Evolutionary conservation across 345 rosid species (phyloP).

Genomic region (Hirschfeldia incana): DNA sequence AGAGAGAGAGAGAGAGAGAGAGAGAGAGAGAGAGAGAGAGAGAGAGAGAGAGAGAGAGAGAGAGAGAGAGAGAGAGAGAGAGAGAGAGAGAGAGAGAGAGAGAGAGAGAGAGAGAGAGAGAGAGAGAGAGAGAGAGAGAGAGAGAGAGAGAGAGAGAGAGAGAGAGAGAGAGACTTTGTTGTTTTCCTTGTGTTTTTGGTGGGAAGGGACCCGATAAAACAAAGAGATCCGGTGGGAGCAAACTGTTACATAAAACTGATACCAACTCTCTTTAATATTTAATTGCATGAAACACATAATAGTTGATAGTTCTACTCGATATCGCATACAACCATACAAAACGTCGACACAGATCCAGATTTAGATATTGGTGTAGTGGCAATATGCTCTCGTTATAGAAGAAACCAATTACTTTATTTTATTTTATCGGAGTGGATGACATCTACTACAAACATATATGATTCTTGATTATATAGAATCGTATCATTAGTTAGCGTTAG

Average conservation of each 20-base stretch:
- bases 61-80: no score
- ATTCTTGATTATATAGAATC: not conserved
- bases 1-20: no score
- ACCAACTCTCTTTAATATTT: conserved; percentile 4
- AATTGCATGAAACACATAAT: not conserved
- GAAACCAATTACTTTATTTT: not conserved
- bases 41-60: conserved; percentile 24
- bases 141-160: not conserved
- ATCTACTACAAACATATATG: conserved; percentile 21
- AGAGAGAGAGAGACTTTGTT: conserved; percentile 19
- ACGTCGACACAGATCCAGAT: conserved; percentile 42
- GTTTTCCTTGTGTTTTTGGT: conserved; percentile 33
- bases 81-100: conserved; percentile 12
- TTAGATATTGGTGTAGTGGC: conserved; percentile 37
- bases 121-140: not conserved
- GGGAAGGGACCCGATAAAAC: conserved; percentile 36
- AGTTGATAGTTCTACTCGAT: not conserved
- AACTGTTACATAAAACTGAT: conserved; percentile 3
- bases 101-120: not conserved
- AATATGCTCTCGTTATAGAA: conserved; percentile 6
- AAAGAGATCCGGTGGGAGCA: conserved; percentile 21
- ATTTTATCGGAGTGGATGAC: conserved; percentile 27
- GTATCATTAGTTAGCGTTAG: conserved; percentile 2
- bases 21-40: not conserved
- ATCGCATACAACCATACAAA: conserved; percentile 24